These are phyloP conservation scores for Crithidia brevicula DNA, from an alignment of 208 protist genomes.

Conservation along the genomic window DNA sequence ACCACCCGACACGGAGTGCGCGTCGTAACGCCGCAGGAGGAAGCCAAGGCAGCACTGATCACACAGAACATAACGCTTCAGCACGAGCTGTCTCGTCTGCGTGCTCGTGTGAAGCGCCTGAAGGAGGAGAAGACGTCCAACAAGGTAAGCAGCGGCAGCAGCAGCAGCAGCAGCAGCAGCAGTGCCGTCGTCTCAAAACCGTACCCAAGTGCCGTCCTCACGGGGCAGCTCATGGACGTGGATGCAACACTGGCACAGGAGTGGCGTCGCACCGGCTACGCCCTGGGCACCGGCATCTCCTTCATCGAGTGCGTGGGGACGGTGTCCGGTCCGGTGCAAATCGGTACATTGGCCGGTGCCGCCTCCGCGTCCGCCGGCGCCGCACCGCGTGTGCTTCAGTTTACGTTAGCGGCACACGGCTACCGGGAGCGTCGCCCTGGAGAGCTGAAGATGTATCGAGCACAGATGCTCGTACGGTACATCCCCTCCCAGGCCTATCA, in stretches of 20 bases:
- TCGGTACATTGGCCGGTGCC: conserved; percentile 33
- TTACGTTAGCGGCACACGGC: conserved; percentile 52
- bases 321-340: conserved; percentile 30
- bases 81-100: conserved; percentile 14
- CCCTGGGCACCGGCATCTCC: conserved; percentile 40
- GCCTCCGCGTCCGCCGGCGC: background rate
- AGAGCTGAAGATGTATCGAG: conserved; percentile 64
- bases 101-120: conserved; percentile 18
- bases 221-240: conserved; percentile 33
- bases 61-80: conserved; percentile 34
- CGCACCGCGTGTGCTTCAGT: conserved; percentile 54
- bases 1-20: conserved; percentile 45
- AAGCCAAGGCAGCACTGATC: conserved; percentile 23
- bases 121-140: background rate
- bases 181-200: conserved; percentile 9
- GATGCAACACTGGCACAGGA: background rate
- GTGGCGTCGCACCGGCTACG: conserved; percentile 18
- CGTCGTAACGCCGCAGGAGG: conserved; percentile 34
- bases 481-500: conserved; percentile 29
- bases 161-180: background rate
- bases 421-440: conserved; percentile 61
- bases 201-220: conserved; percentile 28
- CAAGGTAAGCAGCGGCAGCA: background rate
- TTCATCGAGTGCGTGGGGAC: conserved; percentile 39
- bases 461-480: conserved; percentile 53